Conservation (phyloP, 768 basidiomycete genomes). For the Hortiboletus campestris region DNA sequence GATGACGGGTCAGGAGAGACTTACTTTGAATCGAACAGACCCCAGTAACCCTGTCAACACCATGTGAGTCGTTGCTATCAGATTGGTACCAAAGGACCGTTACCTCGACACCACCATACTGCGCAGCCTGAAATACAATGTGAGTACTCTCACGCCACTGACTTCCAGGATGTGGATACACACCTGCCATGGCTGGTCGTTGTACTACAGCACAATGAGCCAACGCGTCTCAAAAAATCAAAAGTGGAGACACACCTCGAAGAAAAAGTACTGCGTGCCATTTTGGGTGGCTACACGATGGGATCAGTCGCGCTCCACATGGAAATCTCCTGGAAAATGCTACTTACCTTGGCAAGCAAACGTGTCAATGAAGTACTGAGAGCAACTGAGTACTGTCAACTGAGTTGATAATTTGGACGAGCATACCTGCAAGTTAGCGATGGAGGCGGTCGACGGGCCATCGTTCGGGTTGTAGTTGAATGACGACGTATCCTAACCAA, state of each 20-base stretch:
- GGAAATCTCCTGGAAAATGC: neutral
- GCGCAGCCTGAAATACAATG: constrained; percentile 38
- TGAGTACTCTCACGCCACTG: constrained; percentile 10
- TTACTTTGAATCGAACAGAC: constrained; percentile 60
- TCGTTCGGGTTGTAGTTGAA: constrained; percentile 53
- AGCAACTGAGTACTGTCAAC: constrained; percentile 5
- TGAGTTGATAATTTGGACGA: neutral
- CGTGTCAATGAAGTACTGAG: constrained; percentile 74
- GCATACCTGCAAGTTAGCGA: constrained; percentile 55
- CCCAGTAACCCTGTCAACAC: constrained; percentile 52
- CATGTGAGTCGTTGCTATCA: constrained; percentile 6
- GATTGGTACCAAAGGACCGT: constrained; percentile 6
- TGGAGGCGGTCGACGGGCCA: constrained; percentile 65
- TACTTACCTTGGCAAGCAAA: constrained; percentile 64
- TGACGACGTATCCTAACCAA: constrained; percentile 55
- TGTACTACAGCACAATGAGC: constrained; percentile 41
- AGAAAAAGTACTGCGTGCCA: constrained; percentile 84
- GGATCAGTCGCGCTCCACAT: constrained; percentile 5
- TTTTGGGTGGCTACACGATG: constrained; percentile 60
- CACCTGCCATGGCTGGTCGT: constrained; percentile 83
- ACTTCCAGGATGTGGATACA: constrained; percentile 15
- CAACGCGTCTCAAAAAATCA: neutral
- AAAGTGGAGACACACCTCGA: constrained; percentile 49
- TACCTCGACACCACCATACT: constrained; percentile 80
- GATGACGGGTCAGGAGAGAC: constrained; percentile 13